These are phyloP conservation scores for Fraxinus ornus DNA, from an alignment of 305 asterid species.

Conservation along the genomic window DNA sequence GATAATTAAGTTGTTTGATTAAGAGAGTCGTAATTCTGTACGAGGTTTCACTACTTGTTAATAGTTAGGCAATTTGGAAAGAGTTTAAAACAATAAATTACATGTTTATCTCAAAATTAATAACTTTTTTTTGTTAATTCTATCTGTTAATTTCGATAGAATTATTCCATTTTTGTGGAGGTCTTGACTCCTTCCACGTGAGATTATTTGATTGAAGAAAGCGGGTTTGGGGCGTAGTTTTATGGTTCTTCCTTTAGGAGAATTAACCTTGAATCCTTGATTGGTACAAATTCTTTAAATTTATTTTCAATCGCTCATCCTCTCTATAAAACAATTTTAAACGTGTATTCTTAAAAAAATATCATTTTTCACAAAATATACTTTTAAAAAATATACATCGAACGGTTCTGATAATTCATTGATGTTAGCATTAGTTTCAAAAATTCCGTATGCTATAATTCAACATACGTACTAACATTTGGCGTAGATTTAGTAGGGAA, in stretches of 20 bases:
- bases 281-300: no score
- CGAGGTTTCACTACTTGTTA: not conserved
- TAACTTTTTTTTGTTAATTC: no score
- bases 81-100: not conserved
- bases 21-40: no score
- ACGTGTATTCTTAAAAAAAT: no score
- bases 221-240: constrained; percentile 20
- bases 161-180: not conserved
- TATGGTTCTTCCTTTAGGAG: not conserved
- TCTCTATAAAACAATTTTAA: no score
- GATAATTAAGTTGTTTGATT: not conserved
- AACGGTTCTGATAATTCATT: constrained; percentile 8
- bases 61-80: not conserved
- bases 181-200: constrained; percentile 24
- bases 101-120: no score
- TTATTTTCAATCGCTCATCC: no score
- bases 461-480: not conserved
- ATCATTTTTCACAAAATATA: no score
- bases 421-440: not conserved
- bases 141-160: not conserved
- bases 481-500: not conserved
- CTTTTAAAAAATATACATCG: no score
- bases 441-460: not conserved
- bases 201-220: not conserved
- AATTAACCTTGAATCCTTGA: not conserved